These are phyloP conservation scores for Hapsidospora chrysogenum DNA, from an alignment of 495 filamentous ascomycete genomes.

Conservation along the genomic window DNA sequence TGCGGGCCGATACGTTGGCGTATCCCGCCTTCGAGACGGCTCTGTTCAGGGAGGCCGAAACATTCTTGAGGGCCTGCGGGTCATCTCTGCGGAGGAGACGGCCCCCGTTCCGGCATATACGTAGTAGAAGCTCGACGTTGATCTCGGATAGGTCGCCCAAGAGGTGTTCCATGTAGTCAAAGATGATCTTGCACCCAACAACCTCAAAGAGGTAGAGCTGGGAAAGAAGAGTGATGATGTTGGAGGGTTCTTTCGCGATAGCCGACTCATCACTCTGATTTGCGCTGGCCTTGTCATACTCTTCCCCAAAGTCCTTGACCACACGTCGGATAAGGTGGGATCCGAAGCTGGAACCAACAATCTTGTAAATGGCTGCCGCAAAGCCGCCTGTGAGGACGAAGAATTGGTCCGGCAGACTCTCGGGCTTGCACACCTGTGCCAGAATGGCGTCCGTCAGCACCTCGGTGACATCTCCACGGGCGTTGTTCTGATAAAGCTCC, in stretches of 20 bases:
- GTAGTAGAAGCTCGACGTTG: conserved; percentile 83
- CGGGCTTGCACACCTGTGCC: conserved; percentile 56
- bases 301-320: conserved; percentile 47
- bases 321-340: conserved; percentile 65
- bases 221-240: conserved; percentile 70
- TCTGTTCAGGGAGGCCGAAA: conserved; percentile 47
- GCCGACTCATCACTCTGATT: conserved; percentile 27
- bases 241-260: conserved; percentile 48
- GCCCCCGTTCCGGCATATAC: conserved; percentile 65
- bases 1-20: conserved; percentile 59
- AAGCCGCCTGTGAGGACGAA: conserved; percentile 85
- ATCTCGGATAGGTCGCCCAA: conserved; percentile 59
- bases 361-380: conserved; percentile 70
- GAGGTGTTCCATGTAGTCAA: conserved; percentile 75
- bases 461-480: conserved; percentile 70
- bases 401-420: conserved; percentile 67
- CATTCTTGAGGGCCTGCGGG: conserved; percentile 77
- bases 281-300: conserved; percentile 27
- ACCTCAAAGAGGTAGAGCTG: conserved; percentile 86
- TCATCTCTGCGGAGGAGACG: conserved; percentile 80
- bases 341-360: conserved; percentile 74
- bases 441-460: conserved; percentile 59
- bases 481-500: conserved; percentile 62
- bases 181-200: conserved; percentile 64
- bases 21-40: neutral